phyloP scores from a whole-genome alignment of 306 rosid genomes.

The Quercus alba region DNA sequence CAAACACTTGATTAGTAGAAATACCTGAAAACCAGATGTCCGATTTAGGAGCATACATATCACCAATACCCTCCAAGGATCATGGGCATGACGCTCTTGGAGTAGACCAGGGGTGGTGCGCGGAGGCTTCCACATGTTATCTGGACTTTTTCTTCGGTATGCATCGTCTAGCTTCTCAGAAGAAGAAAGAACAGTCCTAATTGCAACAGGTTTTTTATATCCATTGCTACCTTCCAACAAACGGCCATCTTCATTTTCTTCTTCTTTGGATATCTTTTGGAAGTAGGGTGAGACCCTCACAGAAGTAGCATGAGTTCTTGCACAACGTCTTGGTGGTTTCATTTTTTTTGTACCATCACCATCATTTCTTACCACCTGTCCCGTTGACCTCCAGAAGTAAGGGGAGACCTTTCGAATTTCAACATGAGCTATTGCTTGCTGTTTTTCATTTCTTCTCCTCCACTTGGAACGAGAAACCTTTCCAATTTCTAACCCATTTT shows the following conservation, averaged over 20 bases:
- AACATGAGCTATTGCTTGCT: background rate
- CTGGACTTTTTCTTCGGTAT: slow-evolving; percentile 42
- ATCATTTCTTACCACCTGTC: background rate
- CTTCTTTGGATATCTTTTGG: slow-evolving; percentile 3
- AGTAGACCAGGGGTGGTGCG: slow-evolving; percentile 46
- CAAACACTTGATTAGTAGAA: background rate
- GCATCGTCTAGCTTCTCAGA: slow-evolving; percentile 45
- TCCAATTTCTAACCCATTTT: background rate
- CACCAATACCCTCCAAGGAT: slow-evolving; percentile 78
- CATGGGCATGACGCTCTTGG: slow-evolving; percentile 60
- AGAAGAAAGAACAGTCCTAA: slow-evolving; percentile 20
- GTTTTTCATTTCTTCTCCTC: background rate
- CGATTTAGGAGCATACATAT: slow-evolving; percentile 67
- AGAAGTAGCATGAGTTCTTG: slow-evolving; percentile 10
- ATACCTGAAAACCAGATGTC: slow-evolving; percentile 60
- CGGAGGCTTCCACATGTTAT: slow-evolving; percentile 72
- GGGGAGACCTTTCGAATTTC: slow-evolving; percentile 20
- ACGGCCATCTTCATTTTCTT: background rate
- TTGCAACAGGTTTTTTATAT: background rate
- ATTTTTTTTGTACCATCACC: background rate
- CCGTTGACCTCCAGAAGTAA: slow-evolving; percentile 8
- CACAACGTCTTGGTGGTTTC: background rate
- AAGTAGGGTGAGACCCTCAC: slow-evolving; percentile 31
- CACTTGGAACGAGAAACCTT: background rate
- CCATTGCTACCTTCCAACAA: background rate